These are phyloP conservation scores for Austroboletus festivus DNA, from an alignment of 768 basidiomycete genomes.

Conservation along the genomic window DNA sequence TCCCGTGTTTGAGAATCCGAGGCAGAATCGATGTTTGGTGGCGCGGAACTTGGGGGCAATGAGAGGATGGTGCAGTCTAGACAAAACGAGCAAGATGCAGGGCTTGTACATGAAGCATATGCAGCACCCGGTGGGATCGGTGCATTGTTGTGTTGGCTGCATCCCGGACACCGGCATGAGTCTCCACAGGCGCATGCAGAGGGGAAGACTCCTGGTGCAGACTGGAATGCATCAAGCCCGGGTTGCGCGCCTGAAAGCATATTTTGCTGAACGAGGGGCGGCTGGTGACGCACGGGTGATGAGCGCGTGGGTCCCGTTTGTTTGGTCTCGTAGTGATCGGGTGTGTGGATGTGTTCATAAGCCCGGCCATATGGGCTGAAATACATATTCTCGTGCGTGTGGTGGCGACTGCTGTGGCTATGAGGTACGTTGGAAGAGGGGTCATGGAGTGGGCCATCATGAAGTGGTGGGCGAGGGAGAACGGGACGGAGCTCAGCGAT, in stretches of 20 bases:
- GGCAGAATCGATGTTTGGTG: conserved; percentile 41
- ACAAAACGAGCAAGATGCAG: conserved; percentile 45
- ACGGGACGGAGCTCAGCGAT: conserved; percentile 68
- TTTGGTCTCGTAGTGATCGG: conserved; percentile 32
- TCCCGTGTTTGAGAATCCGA: conserved; percentile 42
- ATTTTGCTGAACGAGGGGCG: conserved; percentile 26
- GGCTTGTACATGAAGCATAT: conserved; percentile 37
- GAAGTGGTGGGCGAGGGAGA: conserved; percentile 55
- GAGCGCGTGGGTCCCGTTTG: conserved; percentile 18
- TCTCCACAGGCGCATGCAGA: conserved; percentile 62
- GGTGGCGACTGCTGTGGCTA: conserved; percentile 42
- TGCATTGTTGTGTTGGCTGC: conserved; percentile 50
- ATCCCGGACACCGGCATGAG: conserved; percentile 62
- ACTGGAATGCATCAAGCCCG: conserved; percentile 24
- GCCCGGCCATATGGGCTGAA: conserved; percentile 71
- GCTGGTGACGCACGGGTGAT: conserved; percentile 21
- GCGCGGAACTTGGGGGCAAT: conserved; percentile 40
- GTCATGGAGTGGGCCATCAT: conserved; percentile 42
- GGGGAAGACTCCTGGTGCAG: conserved; percentile 34
- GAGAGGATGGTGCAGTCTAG: conserved; percentile 63
- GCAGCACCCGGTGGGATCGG: conserved; percentile 36
- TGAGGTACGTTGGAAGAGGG: conserved; percentile 46
- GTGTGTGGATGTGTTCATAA: conserved; percentile 48
- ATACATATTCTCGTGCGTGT: conserved; percentile 46
- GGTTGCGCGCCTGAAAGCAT: conserved; percentile 24